A percentile compares a stretch with the other conserved stretches of the same genome.
These are phyloP conservation scores for Cutaneotrichosporon cyanovorans DNA, from an alignment of 1,284 basidiomycete species.

Conservation along the genomic window DNA sequence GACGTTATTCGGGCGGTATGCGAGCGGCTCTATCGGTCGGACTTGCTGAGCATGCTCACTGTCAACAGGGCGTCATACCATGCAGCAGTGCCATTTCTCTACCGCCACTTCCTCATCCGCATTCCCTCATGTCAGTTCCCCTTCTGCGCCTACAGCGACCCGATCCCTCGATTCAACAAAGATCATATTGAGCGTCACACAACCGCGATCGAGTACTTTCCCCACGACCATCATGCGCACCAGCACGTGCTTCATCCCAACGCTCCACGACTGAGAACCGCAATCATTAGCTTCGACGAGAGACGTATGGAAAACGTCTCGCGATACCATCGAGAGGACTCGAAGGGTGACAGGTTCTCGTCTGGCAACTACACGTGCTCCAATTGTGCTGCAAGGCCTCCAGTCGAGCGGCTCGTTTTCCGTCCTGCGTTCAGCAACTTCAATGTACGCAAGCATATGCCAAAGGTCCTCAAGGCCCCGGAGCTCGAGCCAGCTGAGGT, in stretches of 20 bases:
- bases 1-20: background rate
- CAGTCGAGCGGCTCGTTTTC: background rate
- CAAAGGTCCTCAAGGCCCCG: too few species aligned
- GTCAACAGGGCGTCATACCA: background rate
- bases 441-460: background rate
- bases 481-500: too few species aligned
- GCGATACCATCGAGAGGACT: background rate
- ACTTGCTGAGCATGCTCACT: background rate
- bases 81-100: background rate
- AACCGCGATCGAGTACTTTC: background rate
- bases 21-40: background rate
- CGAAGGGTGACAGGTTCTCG: too few species aligned
- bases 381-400: background rate
- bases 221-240: background rate
- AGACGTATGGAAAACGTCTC: background rate
- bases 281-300: constrained; percentile 1
- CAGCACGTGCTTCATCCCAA: background rate
- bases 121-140: background rate
- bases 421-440: background rate
- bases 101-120: background rate
- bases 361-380: constrained; percentile 1
- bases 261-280: background rate
- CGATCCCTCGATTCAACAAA: background rate
- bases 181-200: background rate
- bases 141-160: background rate